Evolutionary conservation across 2,329 filamentous ascomycete species (phyloP).

Genomic region (Ophiostoma montium): DNA sequence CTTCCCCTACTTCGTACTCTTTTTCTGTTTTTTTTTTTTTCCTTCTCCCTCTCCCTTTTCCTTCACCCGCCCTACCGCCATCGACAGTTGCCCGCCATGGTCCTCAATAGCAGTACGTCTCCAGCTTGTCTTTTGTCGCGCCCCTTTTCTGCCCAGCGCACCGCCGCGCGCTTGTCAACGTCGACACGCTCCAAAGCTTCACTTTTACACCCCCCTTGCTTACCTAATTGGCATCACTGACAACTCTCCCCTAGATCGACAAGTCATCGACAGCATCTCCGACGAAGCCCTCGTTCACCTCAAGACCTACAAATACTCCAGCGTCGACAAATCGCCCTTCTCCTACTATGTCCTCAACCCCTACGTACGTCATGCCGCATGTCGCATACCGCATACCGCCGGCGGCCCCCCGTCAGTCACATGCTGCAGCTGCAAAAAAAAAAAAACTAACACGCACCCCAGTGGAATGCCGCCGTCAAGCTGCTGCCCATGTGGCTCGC

Average conservation of each 20-base stretch:
- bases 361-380: slow-evolving; percentile 52
- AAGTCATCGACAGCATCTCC: slow-evolving; percentile 61
- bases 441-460: not conserved
- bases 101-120: slow-evolving; percentile 23
- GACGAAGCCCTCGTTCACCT: slow-evolving; percentile 85
- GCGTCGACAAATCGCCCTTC: slow-evolving; percentile 87
- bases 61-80: not conserved
- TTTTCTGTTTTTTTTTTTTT: not conserved
- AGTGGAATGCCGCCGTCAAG: slow-evolving; percentile 97
- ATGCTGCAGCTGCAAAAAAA: too few relatives aligned
- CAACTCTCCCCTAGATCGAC: slow-evolving; percentile 20
- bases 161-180: not conserved
- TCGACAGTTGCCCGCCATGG: slow-evolving; percentile 19
- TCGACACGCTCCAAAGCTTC: not conserved
- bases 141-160: not conserved
- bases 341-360: slow-evolving; percentile 89
- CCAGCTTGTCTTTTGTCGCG: not conserved
- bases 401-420: too few relatives aligned
- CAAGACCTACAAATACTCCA: slow-evolving; percentile 93
- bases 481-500: slow-evolving; percentile 90
- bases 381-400: not conserved
- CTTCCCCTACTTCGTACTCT: not conserved
- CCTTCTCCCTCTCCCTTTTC: not conserved
- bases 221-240: not conserved
- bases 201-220: not conserved